phyloP scores from a whole-genome alignment of 192 early-diverging fungal species.

The Helicostylum pulchrum region DNA sequence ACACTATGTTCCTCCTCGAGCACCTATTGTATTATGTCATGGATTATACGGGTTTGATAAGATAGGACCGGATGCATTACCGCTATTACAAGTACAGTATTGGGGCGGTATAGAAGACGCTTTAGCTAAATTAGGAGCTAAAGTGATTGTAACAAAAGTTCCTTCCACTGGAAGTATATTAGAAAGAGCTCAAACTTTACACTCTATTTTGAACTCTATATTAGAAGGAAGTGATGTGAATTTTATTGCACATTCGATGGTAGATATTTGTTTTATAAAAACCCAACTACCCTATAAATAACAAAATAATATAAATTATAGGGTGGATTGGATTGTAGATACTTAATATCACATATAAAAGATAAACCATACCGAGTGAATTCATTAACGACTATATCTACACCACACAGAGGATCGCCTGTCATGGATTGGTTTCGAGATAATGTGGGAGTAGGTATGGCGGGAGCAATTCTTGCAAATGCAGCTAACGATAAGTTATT shows the following conservation, averaged over 20 bases:
- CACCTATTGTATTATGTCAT: constrained; percentile 87
- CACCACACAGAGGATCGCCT: constrained; percentile 88
- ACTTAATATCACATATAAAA: constrained; percentile 81
- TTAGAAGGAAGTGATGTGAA: constrained; percentile 63
- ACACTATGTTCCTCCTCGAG: constrained; percentile 65
- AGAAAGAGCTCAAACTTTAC: constrained; percentile 74
- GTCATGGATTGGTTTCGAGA: constrained; percentile 96
- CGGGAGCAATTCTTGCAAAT: too few species aligned
- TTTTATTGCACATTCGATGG: constrained; percentile 93
- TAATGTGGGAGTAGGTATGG: constrained; percentile 76
- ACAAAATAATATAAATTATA: constrained; percentile 15
- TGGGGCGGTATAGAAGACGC: constrained; percentile 81
- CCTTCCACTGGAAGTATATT: constrained; percentile 67
- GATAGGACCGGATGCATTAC: constrained; percentile 70
- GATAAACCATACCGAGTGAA: constrained; percentile 65
- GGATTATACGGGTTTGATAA: constrained; percentile 92
- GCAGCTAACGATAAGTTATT: too few species aligned
- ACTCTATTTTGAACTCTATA: constrained; percentile 57
- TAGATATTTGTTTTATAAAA: constrained; percentile 26
- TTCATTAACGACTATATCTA: constrained; percentile 88
- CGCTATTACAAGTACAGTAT: constrained; percentile 81
- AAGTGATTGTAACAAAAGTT: constrained; percentile 79
- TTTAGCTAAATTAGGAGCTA: constrained; percentile 74
- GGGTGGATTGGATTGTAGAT: constrained; percentile 93
- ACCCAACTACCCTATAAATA: neutral